A percentile compares a stretch with the other conserved stretches of the same genome.
phyloP scores from a whole-genome alignment of 192 early-diverging fungal genomes.

The Haplosporangium gracile region DNA sequence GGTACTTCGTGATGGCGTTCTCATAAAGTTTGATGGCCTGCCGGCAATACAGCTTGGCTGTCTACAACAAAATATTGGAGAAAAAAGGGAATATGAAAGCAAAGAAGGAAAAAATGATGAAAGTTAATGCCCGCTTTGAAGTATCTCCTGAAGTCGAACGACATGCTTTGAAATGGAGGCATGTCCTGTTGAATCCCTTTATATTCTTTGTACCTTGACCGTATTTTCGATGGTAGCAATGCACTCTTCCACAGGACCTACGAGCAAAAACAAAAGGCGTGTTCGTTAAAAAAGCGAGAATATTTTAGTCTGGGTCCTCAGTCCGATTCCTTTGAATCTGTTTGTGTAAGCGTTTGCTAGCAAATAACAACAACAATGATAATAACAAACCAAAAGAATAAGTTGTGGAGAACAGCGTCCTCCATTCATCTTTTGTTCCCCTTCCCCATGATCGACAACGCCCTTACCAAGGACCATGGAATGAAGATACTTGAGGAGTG shows the following conservation, averaged over 20 bases:
- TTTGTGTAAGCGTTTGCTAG: neutral
- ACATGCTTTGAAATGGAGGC: neutral
- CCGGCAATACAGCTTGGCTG: constrained; percentile 47
- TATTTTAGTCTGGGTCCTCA: neutral
- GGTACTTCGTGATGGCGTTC: constrained; percentile 30
- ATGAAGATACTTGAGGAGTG: constrained; percentile 22
- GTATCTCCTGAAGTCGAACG: neutral
- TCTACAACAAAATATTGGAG: constrained; percentile 15
- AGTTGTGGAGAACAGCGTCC: too few species aligned
- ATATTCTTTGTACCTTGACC: constrained; percentile 24
- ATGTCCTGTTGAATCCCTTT: neutral
- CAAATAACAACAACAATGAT: neutral
- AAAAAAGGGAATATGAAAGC: neutral
- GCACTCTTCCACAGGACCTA: constrained; percentile 44
- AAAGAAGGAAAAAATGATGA: neutral
- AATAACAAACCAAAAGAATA: neutral
- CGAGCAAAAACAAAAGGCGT: neutral
- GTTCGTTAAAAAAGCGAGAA: neutral
- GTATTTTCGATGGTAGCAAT: constrained; percentile 34
- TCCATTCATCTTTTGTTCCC: neutral
- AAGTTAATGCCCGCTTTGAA: constrained; percentile 12
- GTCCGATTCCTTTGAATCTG: neutral
- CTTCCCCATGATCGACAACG: neutral
- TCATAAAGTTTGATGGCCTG: constrained; percentile 42
- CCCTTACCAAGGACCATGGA: constrained; percentile 50